Conservation (phyloP, 768 basidiomycete species). For the Xerocomus spinulosus region DNA sequence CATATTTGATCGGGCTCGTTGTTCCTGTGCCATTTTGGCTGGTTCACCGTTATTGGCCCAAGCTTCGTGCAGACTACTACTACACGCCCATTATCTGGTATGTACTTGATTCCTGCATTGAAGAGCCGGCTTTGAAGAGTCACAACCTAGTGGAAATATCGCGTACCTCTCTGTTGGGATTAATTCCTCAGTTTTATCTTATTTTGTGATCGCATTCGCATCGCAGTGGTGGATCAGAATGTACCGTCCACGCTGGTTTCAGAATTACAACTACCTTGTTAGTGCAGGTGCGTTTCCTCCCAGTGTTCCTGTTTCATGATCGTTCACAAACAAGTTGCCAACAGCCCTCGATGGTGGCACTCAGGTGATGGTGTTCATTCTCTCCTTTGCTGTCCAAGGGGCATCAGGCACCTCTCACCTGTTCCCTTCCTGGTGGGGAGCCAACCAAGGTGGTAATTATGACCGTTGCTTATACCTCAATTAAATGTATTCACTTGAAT, state of each 20-base stretch:
- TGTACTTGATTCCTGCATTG: neutral
- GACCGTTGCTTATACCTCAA: conserved; percentile 16
- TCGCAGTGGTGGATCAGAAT: conserved; percentile 39
- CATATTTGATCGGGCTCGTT: conserved; percentile 31
- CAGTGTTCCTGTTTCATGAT: neutral
- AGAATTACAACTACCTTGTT: conserved; percentile 35
- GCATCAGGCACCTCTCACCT: conserved; percentile 44
- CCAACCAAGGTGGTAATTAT: conserved; percentile 46
- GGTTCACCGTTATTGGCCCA: conserved; percentile 35
- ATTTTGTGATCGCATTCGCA: conserved; percentile 22
- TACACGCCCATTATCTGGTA: conserved; percentile 31
- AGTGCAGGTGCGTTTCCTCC: conserved; percentile 36
- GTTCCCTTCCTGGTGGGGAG: conserved; percentile 59
- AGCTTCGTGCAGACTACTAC: conserved; percentile 21
- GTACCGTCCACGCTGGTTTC: conserved; percentile 34
- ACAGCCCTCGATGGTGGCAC: conserved; percentile 35
- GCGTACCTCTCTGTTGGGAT: conserved; percentile 23
- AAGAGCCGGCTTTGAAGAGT: neutral
- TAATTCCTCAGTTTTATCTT: conserved; percentile 21
- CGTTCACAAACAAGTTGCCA: neutral
- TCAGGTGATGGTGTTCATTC: conserved; percentile 52
- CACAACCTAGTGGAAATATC: neutral
- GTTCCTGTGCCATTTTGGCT: conserved; percentile 41
- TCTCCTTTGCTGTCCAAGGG: conserved; percentile 48
- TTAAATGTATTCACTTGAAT: too few relatives aligned